A percentile compares a stretch with the other conserved stretches of the same genome.
Conservation (phyloP, 805 yeast genomes). For the Saccharomycopsis sp. region DNA sequence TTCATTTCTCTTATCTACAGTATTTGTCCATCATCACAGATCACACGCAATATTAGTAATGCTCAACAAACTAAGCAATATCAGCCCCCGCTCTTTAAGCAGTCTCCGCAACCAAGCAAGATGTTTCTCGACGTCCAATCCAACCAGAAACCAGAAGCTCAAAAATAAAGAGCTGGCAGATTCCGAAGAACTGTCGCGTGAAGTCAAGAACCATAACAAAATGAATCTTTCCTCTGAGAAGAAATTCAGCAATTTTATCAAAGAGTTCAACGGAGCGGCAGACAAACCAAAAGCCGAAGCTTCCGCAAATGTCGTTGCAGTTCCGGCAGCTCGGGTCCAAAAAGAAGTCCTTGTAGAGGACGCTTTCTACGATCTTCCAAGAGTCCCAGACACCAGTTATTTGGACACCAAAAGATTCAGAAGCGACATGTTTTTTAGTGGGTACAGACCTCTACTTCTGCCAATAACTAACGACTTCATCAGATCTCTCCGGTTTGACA, state of each 20-base stretch:
- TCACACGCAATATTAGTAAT: background rate
- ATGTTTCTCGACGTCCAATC: background rate
- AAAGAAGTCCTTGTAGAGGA: background rate
- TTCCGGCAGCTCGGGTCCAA: background rate
- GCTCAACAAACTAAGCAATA: background rate
- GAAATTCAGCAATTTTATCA: conserved; percentile 18
- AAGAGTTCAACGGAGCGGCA: conserved; percentile 11
- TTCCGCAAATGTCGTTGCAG: background rate
- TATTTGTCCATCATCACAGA: background rate
- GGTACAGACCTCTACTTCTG: conserved; percentile 18
- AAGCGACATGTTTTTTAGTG: conserved; percentile 15
- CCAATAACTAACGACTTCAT: conserved; percentile 12
- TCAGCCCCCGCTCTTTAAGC: background rate
- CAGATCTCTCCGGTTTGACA: conserved; percentile 13
- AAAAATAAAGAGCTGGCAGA: background rate
- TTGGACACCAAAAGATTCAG: conserved; percentile 16
- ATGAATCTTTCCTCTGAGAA: conserved; percentile 14
- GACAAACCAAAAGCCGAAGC: background rate
- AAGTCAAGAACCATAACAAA: background rate
- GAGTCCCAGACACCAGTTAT: conserved; percentile 17
- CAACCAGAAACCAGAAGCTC: background rate
- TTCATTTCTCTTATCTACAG: background rate
- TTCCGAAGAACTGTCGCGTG: background rate
- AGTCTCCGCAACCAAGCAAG: background rate
- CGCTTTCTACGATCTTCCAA: conserved; percentile 6